Conservation (phyloP, 2,329 filamentous ascomycete genomes). For the Arachnomyces sp. region DNA sequence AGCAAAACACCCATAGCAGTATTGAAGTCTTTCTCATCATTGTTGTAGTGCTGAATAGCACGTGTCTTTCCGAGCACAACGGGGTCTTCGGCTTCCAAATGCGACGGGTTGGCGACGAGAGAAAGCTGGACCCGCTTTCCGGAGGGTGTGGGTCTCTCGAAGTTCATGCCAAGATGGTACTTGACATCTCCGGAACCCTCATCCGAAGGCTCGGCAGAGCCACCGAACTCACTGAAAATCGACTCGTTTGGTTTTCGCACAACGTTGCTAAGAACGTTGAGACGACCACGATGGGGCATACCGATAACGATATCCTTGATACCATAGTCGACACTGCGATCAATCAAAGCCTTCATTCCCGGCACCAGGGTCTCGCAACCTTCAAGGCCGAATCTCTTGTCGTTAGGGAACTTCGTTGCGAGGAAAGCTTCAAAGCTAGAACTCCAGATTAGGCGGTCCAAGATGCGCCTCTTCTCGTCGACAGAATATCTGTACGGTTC, state of each 20-base stretch:
- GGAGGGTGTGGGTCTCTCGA: slow-evolving; percentile 94
- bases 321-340: slow-evolving; percentile 95
- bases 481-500: slow-evolving; percentile 94
- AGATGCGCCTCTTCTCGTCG: slow-evolving; percentile 94
- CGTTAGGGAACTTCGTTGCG: slow-evolving; percentile 96
- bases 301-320: slow-evolving; percentile 99
- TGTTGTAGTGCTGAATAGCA: slow-evolving; percentile 98
- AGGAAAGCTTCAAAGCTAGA: slow-evolving; percentile 95
- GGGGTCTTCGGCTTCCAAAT: slow-evolving; percentile 95
- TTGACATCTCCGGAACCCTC: slow-evolving; percentile 98
- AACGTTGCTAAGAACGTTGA: slow-evolving; percentile 97
- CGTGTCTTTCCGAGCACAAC: slow-evolving; percentile 96
- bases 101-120: slow-evolving; percentile 94
- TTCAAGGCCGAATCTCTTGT: slow-evolving; percentile 98
- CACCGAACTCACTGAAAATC: slow-evolving; percentile 97
- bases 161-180: slow-evolving; percentile 99
- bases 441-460: slow-evolving; percentile 97
- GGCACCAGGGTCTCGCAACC: slow-evolving; percentile 95
- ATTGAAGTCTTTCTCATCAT: slow-evolving; percentile 80
- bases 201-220: slow-evolving; percentile 76
- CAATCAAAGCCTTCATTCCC: slow-evolving; percentile 98
- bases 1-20: slow-evolving; percentile 93
- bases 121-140: slow-evolving; percentile 99
- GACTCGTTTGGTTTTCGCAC: slow-evolving; percentile 99
- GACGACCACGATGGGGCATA: slow-evolving; percentile 97